Conservation (phyloP, 208 protist genomes). For the Naegleria lovaniensis region DNA sequence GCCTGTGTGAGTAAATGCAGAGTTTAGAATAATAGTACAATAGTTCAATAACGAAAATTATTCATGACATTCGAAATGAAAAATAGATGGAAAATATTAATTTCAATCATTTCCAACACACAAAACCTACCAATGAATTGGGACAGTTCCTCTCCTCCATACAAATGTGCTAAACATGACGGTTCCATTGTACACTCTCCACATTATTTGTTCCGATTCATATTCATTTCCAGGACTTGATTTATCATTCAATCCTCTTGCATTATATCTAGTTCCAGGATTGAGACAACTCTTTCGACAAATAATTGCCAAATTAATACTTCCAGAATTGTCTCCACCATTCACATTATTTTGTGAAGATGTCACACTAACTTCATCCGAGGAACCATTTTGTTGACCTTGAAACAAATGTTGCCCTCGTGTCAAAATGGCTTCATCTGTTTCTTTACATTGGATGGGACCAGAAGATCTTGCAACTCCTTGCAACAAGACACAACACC, state of each 20-base stretch:
- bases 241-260: constrained; percentile 52
- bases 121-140: constrained; percentile 44
- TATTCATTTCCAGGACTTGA: constrained; percentile 48
- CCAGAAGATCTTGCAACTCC: constrained; percentile 35
- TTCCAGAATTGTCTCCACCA: constrained; percentile 6
- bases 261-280: constrained; percentile 53
- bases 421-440: background rate
- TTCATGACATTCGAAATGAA: background rate
- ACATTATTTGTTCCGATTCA: constrained; percentile 48
- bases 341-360: background rate
- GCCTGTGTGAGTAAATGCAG: background rate
- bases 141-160: constrained; percentile 55
- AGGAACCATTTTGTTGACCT: background rate
- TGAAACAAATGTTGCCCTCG: background rate
- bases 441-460: constrained; percentile 19
- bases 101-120: constrained; percentile 35
- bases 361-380: background rate
- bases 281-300: constrained; percentile 49
- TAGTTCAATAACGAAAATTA: background rate
- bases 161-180: constrained; percentile 38
- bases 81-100: constrained; percentile 28
- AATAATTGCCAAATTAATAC: constrained; percentile 38
- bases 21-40: background rate
- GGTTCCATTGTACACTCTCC: constrained; percentile 14
- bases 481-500: constrained; percentile 54